These are phyloP conservation scores for Xylariaceae sp. DNA, from an alignment of 2,329 filamentous ascomycete genomes.

Conservation along the genomic window DNA sequence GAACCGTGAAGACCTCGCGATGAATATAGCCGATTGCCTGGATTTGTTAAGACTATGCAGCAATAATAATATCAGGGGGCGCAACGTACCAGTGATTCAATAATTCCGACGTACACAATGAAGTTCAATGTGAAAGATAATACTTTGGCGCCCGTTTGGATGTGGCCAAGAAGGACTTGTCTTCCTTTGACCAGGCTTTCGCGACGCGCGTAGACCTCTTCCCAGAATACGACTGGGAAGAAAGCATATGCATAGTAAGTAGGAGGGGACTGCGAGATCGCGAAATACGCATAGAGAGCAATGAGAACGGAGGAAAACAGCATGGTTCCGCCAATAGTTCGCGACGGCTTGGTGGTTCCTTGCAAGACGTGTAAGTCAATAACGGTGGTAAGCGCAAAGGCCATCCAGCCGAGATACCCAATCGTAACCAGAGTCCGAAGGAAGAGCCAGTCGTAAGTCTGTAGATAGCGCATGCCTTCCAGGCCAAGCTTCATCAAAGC, in stretches of 20 bases:
- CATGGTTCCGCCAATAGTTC: conserved; percentile 53
- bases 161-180: conserved; percentile 62
- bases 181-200: conserved; percentile 63
- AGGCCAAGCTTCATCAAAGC: conserved; percentile 72
- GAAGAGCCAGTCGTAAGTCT: conserved; percentile 99
- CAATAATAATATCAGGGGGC: background rate
- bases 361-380: conserved; percentile 83
- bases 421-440: conserved; percentile 79
- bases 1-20: conserved; percentile 75
- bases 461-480: conserved; percentile 82
- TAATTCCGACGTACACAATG: conserved; percentile 63
- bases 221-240: conserved; percentile 95
- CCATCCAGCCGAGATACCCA: conserved; percentile 94
- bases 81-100: conserved; percentile 67
- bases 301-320: conserved; percentile 74
- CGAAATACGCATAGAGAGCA: conserved; percentile 70
- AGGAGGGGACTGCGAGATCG: conserved; percentile 69
- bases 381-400: conserved; percentile 83
- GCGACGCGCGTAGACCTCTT: conserved; percentile 80
- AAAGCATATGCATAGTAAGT: conserved; percentile 89
- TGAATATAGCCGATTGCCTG: conserved; percentile 90
- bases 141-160: conserved; percentile 54
- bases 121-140: conserved; percentile 58
- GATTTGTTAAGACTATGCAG: background rate
- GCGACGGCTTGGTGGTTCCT: conserved; percentile 57